phyloP scores from a whole-genome alignment of 495 filamentous ascomycete genomes.

The Haplographium delicatum region DNA sequence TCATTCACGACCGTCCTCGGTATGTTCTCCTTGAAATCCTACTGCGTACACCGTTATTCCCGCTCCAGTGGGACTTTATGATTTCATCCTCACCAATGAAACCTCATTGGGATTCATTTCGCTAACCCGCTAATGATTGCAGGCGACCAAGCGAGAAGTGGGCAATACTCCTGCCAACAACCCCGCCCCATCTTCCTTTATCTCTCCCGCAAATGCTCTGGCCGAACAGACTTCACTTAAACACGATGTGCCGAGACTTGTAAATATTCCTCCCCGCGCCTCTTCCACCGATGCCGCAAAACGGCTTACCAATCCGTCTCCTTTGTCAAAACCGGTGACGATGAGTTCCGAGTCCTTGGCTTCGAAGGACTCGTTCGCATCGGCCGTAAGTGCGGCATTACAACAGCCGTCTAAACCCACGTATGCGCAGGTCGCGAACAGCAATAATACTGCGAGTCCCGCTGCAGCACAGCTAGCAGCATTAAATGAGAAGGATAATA shows the following conservation, averaged over 20 bases:
- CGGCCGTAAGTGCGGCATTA: conserved; percentile 27
- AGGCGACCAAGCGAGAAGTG: conserved; percentile 29
- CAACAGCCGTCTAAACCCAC: conserved; percentile 29
- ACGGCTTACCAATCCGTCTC: conserved; percentile 72
- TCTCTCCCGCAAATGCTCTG: conserved; percentile 31
- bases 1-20: conserved; percentile 48
- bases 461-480: conserved; percentile 77
- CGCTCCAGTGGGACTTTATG: conserved; percentile 17
- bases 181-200: conserved; percentile 40
- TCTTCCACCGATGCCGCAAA: conserved; percentile 68
- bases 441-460: conserved; percentile 43
- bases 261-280: conserved; percentile 62
- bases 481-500: conserved; percentile 67
- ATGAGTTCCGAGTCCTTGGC: conserved; percentile 44
- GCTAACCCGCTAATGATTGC: conserved; percentile 20
- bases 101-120: conserved; percentile 25
- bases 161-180: conserved; percentile 26
- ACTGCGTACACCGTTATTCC: conserved; percentile 8
- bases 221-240: conserved; percentile 21
- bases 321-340: conserved; percentile 76
- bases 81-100: conserved; percentile 26
- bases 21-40: conserved; percentile 35
- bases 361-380: conserved; percentile 31
- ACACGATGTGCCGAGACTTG: conserved; percentile 51
- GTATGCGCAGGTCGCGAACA: conserved; percentile 29